Percentiles rank a stretch among this genome's conserved stretches.
phyloP scores from a whole-genome alignment of 2,329 filamentous ascomycete species.

The Phaeosphaeriaceae sp. region DNA sequence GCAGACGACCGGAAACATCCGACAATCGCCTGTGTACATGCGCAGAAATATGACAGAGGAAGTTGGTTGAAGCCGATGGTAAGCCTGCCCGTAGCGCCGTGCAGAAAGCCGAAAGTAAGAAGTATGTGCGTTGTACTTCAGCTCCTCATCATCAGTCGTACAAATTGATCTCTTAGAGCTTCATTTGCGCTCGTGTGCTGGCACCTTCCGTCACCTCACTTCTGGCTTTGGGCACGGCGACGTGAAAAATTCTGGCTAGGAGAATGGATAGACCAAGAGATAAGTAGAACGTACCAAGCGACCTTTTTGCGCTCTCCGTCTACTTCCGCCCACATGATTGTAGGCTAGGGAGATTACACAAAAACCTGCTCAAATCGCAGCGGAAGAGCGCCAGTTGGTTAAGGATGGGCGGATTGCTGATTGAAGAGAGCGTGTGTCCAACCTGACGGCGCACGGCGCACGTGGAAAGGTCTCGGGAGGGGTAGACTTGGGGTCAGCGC shows the following conservation, averaged over 20 bases:
- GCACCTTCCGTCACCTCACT: too few species aligned
- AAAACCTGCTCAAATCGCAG: slow-evolving; percentile 41
- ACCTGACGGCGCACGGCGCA: slow-evolving; percentile 29
- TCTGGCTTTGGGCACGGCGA: not conserved
- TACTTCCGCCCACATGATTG: slow-evolving; percentile 67
- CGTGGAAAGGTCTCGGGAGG: slow-evolving; percentile 35
- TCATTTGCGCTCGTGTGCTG: too few species aligned
- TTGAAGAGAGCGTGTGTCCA: slow-evolving; percentile 21
- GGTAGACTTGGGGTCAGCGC: slow-evolving; percentile 25
- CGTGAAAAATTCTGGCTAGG: not conserved
- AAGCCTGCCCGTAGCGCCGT: too few species aligned
- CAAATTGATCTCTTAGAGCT: too few species aligned
- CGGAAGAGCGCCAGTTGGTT: slow-evolving; percentile 25
- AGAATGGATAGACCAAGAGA: not conserved
- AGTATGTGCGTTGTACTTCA: too few species aligned
- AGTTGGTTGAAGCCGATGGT: too few species aligned
- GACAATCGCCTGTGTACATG: too few species aligned
- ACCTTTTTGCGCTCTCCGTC: slow-evolving; percentile 77
- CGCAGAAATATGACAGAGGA: too few species aligned
- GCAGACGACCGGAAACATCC: too few species aligned
- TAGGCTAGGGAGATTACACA: slow-evolving; percentile 33
- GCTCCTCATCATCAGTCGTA: too few species aligned
- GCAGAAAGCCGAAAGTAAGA: too few species aligned
- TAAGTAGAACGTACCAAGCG: slow-evolving; percentile 68
- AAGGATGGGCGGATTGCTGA: slow-evolving; percentile 23